phyloP scores from a whole-genome alignment of 208 protist species.

The Trypanosoma rangeli region DNA sequence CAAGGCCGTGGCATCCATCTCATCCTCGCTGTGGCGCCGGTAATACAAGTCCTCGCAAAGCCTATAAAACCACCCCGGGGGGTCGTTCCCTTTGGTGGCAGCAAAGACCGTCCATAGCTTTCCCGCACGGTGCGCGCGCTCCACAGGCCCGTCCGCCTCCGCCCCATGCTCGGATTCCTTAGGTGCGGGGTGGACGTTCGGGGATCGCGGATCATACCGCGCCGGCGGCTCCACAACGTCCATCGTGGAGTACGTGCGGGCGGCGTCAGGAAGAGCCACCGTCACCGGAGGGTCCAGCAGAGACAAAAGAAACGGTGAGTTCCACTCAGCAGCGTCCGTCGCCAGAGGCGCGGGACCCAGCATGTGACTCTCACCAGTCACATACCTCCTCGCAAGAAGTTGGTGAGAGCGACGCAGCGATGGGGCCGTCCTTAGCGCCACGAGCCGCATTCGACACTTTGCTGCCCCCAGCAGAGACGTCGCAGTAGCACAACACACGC shows the following conservation, averaged over 20 bases:
- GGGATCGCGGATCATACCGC: slow-evolving; percentile 53
- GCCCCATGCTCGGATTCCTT: not conserved
- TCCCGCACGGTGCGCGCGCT: slow-evolving; percentile 37
- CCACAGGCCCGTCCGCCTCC: slow-evolving; percentile 11
- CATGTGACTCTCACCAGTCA: not conserved
- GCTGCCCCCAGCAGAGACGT: not conserved
- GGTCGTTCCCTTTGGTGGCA: slow-evolving; percentile 32
- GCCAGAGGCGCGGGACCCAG: not conserved
- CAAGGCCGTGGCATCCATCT: slow-evolving; percentile 34
- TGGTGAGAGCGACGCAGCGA: not conserved
- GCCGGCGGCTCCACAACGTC: slow-evolving; percentile 68
- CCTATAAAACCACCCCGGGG: slow-evolving; percentile 76
- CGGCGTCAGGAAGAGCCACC: slow-evolving; percentile 60
- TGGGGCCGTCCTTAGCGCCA: not conserved
- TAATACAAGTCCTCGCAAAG: slow-evolving; percentile 84
- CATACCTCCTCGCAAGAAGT: not conserved
- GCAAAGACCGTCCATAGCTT: slow-evolving; percentile 56
- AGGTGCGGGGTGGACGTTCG: slow-evolving; percentile 39
- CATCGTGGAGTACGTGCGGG: slow-evolving; percentile 82
- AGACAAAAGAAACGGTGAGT: slow-evolving; percentile 51
- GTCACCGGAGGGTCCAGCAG: slow-evolving; percentile 69
- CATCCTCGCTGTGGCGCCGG: slow-evolving; percentile 50
- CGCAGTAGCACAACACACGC: not conserved
- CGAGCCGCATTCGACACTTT: not conserved
- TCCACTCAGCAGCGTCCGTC: not conserved